A percentile compares a stretch with the other conserved stretches of the same genome.
Evolutionary conservation across 768 basidiomycete species (phyloP).

Genomic region (Serendipita sp.): DNA sequence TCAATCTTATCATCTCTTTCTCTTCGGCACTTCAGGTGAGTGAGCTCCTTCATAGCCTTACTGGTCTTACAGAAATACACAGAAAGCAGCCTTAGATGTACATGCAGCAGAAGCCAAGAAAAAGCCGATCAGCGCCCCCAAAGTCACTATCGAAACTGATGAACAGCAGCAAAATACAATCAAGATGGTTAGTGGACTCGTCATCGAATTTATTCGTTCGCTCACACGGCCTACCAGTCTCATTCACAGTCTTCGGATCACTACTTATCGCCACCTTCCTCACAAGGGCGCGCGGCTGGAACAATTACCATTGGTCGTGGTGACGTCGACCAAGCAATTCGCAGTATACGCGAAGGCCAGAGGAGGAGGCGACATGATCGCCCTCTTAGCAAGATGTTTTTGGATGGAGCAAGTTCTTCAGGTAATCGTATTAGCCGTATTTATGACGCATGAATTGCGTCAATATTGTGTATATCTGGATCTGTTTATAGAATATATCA

Average conservation of each 20-base stretch:
- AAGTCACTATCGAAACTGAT: conserved; percentile 8
- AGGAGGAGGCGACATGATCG: conserved; percentile 32
- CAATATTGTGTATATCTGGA: no score
- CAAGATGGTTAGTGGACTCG: neutral
- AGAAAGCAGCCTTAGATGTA: conserved; percentile 61
- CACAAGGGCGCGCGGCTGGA: conserved; percentile 28
- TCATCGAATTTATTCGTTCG: no score
- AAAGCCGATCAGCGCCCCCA: conserved; percentile 16
- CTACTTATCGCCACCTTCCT: conserved; percentile 16
- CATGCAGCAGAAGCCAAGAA: conserved; percentile 32
- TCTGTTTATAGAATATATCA: no score
- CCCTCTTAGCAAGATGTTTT: conserved; percentile 64
- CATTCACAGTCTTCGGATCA: neutral
- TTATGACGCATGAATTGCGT: neutral
- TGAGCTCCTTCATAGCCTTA: neutral
- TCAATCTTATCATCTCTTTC: conserved; percentile 57
- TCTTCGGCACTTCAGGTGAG: conserved; percentile 52
- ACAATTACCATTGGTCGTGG: conserved; percentile 52
- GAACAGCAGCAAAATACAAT: neutral
- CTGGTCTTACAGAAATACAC: neutral
- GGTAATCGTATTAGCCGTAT: conserved; percentile 6
- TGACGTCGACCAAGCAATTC: conserved; percentile 70
- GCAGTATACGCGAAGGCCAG: conserved; percentile 56
- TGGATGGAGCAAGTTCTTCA: conserved; percentile 36
- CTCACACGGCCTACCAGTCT: neutral